These are phyloP conservation scores for Crucibulum laeve DNA, from an alignment of 768 basidiomycete genomes.

Conservation along the genomic window DNA sequence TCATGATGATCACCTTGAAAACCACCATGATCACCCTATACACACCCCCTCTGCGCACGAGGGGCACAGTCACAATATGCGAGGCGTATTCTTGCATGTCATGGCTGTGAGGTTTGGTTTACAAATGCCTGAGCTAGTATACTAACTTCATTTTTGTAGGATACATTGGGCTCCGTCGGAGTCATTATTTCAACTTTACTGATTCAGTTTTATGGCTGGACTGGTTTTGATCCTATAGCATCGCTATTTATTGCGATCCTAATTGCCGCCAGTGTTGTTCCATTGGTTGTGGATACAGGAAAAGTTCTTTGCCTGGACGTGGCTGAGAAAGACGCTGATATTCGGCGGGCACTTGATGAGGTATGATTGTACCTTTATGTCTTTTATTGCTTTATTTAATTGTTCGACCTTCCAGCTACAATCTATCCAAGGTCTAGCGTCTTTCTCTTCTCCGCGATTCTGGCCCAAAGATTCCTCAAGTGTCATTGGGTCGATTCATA, in stretches of 20 bases:
- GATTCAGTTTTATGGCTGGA: conserved; percentile 97
- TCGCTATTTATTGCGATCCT: conserved; percentile 93
- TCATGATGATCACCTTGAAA: conserved; percentile 46
- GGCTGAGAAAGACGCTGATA: conserved; percentile 50
- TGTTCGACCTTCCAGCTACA: conserved; percentile 49
- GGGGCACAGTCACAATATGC: conserved; percentile 97
- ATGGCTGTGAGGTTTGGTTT: conserved; percentile 67
- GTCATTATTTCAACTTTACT: conserved; percentile 96
- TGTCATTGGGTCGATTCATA: conserved; percentile 87
- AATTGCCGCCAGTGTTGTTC: conserved; percentile 93
- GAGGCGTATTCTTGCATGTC: conserved; percentile 96
- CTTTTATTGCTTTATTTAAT: background rate
- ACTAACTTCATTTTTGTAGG: conserved; percentile 36
- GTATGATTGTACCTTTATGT: conserved; percentile 30
- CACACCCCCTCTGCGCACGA: conserved; percentile 61
- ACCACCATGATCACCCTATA: conserved; percentile 47
- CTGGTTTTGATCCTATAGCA: conserved; percentile 97
- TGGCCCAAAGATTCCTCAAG: conserved; percentile 93
- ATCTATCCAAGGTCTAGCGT: conserved; percentile 73
- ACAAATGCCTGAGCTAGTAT: background rate
- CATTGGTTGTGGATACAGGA: conserved; percentile 92
- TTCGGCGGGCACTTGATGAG: conserved; percentile 59
- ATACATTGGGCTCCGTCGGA: conserved; percentile 94
- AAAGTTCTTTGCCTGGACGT: conserved; percentile 85
- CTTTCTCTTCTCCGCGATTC: conserved; percentile 80